Conservation (phyloP, 306 rosid species). For the Cucurbita maxima region DNA sequence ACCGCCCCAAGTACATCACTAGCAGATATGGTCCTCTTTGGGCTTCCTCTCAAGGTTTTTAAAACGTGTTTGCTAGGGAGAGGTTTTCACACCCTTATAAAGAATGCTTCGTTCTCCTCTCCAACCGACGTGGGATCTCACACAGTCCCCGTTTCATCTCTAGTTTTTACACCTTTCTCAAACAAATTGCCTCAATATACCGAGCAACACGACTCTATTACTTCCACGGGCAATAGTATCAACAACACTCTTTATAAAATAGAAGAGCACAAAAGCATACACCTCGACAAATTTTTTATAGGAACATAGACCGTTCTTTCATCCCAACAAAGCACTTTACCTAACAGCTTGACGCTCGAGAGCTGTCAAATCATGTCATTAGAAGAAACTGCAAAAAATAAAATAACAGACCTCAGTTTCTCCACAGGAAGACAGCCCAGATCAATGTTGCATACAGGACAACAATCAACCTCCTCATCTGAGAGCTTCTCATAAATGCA, state of each 20-base stretch:
- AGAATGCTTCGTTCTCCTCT: too few species aligned
- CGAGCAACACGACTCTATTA: neutral
- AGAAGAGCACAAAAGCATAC: neutral
- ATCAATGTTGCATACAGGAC: conserved; percentile 86
- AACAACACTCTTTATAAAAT: neutral
- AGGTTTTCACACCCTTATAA: too few species aligned
- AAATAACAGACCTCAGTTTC: conserved; percentile 59
- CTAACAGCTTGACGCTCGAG: neutral
- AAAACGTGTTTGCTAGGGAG: too few species aligned
- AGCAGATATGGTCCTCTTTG: too few species aligned
- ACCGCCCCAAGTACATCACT: too few species aligned
- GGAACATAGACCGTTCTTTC: neutral
- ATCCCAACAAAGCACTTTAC: neutral
- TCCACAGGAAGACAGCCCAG: conserved; percentile 78
- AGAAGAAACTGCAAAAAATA: neutral
- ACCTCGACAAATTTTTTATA: neutral
- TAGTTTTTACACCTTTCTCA: neutral
- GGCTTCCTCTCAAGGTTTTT: too few species aligned
- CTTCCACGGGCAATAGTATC: neutral
- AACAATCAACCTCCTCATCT: conserved; percentile 68
- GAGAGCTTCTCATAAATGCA: conserved; percentile 75
- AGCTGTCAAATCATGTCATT: neutral
- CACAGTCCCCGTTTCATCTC: neutral
- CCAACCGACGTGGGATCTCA: too few species aligned
- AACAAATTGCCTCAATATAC: neutral